Percentiles rank a stretch among this genome's conserved stretches.
These are phyloP conservation scores for Penicillium chermesinum DNA, from an alignment of 495 filamentous ascomycete genomes.

Conservation along the genomic window DNA sequence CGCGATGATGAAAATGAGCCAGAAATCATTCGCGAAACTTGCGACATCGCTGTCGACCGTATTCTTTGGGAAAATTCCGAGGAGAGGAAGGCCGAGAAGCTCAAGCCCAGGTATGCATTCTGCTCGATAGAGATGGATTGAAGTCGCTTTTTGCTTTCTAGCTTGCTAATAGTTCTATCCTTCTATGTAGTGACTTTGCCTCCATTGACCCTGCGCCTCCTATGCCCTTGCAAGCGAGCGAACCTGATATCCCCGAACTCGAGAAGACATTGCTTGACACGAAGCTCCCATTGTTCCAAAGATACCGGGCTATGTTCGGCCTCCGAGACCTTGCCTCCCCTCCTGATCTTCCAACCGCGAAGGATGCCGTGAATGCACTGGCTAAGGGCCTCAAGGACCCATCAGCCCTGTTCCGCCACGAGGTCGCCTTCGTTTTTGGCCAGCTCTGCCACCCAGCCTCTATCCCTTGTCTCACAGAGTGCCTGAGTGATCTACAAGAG, in stretches of 20 bases:
- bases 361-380: slow-evolving; percentile 75
- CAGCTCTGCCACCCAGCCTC: slow-evolving; percentile 94
- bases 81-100: slow-evolving; percentile 62
- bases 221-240: slow-evolving; percentile 54
- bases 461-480: slow-evolving; percentile 77
- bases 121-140: not conserved
- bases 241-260: slow-evolving; percentile 65
- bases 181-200: slow-evolving; percentile 69
- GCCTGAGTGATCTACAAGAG: slow-evolving; percentile 73
- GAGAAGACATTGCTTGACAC: slow-evolving; percentile 74
- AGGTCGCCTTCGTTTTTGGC: slow-evolving; percentile 97
- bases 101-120: slow-evolving; percentile 64
- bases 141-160: not conserved
- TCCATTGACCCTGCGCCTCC: slow-evolving; percentile 96
- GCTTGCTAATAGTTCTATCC: slow-evolving; percentile 3
- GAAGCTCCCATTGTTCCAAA: slow-evolving; percentile 72
- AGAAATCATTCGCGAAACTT: slow-evolving; percentile 86
- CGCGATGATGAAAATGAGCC: slow-evolving; percentile 66
- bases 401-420: slow-evolving; percentile 94
- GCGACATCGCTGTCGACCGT: slow-evolving; percentile 89
- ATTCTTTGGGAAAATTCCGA: slow-evolving; percentile 89
- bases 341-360: slow-evolving; percentile 79
- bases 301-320: slow-evolving; percentile 97
- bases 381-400: slow-evolving; percentile 82
- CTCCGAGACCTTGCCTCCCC: slow-evolving; percentile 90